Evolutionary conservation across 257 asterid species (phyloP).

Genomic region (Solanum lycopersicoides): DNA sequence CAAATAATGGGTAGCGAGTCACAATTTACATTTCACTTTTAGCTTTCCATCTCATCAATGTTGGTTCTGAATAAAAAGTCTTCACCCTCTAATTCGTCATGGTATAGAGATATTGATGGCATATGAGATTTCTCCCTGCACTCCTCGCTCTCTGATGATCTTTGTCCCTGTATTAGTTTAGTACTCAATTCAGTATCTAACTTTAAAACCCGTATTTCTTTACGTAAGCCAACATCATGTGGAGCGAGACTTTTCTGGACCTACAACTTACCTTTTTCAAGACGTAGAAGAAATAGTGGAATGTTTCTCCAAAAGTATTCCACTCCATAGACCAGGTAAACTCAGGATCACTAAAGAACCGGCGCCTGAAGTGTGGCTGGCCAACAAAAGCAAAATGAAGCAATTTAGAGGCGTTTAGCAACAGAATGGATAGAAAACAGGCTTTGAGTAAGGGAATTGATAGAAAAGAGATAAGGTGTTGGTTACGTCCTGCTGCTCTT

Average conservation of each 20-base stretch:
- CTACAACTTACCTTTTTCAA: conserved; percentile 61
- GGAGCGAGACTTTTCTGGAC: not conserved
- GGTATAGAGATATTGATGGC: conserved; percentile 51
- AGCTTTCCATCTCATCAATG: conserved; percentile 41
- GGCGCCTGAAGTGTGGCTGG: conserved; percentile 94
- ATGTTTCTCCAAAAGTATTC: conserved; percentile 84
- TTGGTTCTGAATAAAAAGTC: conserved; percentile 67
- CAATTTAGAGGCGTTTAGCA: not conserved
- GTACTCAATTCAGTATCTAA: not conserved
- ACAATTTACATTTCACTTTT: not conserved
- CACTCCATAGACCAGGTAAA: conserved; percentile 88
- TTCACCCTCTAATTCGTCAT: conserved; percentile 80
- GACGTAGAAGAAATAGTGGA: conserved; percentile 83
- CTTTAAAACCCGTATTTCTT: not conserved
- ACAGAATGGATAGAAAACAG: not conserved
- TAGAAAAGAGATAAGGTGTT: not conserved
- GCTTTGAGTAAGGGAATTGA: not conserved
- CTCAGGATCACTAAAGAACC: conserved; percentile 48
- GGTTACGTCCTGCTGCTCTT: not conserved
- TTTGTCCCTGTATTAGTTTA: conserved; percentile 53
- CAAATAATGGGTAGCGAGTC: not conserved
- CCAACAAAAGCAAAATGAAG: not conserved
- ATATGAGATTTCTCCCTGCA: conserved; percentile 7
- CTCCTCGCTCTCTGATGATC: conserved; percentile 27
- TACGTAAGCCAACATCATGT: not conserved